Conservation (phyloP, 1,284 basidiomycete species). For the Marasmius fiardii region DNA sequence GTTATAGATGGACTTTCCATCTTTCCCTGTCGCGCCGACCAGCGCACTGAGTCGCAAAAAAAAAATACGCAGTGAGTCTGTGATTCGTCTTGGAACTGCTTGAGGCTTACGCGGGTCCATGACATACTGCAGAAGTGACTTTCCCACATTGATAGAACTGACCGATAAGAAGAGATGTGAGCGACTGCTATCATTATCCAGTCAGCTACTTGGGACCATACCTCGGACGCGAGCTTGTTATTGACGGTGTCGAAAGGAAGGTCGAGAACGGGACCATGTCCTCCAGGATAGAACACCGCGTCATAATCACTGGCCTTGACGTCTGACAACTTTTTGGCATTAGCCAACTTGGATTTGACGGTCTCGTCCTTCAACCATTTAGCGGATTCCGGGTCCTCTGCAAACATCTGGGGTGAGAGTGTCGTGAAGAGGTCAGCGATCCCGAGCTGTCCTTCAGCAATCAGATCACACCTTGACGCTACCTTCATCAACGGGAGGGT, state of each 20-base stretch:
- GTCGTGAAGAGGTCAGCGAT: neutral
- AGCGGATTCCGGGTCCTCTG: constrained; percentile 55
- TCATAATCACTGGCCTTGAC: constrained; percentile 62
- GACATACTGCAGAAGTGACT: constrained; percentile 68
- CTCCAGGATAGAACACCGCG: constrained; percentile 79
- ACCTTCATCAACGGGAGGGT: constrained; percentile 67
- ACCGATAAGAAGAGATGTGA: neutral
- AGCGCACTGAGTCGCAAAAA: constrained; percentile 37
- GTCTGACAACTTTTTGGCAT: constrained; percentile 59
- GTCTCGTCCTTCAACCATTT: constrained; percentile 63
- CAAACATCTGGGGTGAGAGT: constrained; percentile 41
- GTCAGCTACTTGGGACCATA: constrained; percentile 24
- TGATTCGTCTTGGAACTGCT: neutral
- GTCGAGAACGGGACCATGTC: constrained; percentile 72
- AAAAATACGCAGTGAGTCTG: neutral
- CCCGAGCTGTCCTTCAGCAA: neutral
- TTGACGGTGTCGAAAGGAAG: constrained; percentile 57
- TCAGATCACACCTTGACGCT: constrained; percentile 45
- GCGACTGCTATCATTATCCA: neutral
- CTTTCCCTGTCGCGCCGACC: constrained; percentile 47
- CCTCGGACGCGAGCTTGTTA: constrained; percentile 55
- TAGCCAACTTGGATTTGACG: constrained; percentile 55
- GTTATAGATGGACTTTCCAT: constrained; percentile 62
- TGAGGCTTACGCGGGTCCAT: constrained; percentile 55
- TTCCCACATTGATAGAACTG: constrained; percentile 63